Evolutionary conservation across 192 early-diverging fungal species (phyloP).

Genomic region (Entomortierella beljakovae): DNA sequence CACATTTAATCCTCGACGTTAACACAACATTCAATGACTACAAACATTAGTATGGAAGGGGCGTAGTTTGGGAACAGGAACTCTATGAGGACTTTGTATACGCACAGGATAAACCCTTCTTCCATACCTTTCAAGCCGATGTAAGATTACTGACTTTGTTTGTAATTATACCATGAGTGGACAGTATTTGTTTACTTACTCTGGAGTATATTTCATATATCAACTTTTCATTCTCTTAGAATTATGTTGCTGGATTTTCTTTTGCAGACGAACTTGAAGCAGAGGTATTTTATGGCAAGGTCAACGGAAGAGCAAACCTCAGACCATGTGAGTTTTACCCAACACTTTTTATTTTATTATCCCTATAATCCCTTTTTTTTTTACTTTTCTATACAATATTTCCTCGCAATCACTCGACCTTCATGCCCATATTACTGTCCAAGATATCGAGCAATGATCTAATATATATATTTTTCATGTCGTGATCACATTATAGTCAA

Average conservation of each 20-base stretch:
- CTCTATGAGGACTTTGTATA: slow-evolving; percentile 78
- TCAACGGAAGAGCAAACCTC: slow-evolving; percentile 59
- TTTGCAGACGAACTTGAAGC: slow-evolving; percentile 79
- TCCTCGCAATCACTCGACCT: background rate
- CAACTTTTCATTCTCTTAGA: slow-evolving; percentile 24
- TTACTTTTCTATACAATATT: background rate
- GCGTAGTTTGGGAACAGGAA: slow-evolving; percentile 85
- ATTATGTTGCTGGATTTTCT: slow-evolving; percentile 75
- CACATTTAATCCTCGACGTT: background rate
- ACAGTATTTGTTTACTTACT: no score
- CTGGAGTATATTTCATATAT: no score
- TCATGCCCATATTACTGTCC: background rate
- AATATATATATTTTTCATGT: background rate
- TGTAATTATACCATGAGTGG: background rate
- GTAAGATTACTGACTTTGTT: slow-evolving; percentile 37
- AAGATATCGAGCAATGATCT: no score
- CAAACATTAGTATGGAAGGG: slow-evolving; percentile 52
- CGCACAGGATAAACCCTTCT: slow-evolving; percentile 67
- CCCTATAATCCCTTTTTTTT: background rate
- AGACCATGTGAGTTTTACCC: slow-evolving; percentile 43
- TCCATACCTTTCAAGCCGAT: slow-evolving; percentile 78
- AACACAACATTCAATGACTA: background rate
- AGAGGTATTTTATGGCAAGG: slow-evolving; percentile 70
- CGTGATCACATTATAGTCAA: slow-evolving; percentile 27
- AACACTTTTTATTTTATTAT: slow-evolving; percentile 8